Conservation (phyloP, 345 rosid genomes). For the Garcia nutans region DNA sequence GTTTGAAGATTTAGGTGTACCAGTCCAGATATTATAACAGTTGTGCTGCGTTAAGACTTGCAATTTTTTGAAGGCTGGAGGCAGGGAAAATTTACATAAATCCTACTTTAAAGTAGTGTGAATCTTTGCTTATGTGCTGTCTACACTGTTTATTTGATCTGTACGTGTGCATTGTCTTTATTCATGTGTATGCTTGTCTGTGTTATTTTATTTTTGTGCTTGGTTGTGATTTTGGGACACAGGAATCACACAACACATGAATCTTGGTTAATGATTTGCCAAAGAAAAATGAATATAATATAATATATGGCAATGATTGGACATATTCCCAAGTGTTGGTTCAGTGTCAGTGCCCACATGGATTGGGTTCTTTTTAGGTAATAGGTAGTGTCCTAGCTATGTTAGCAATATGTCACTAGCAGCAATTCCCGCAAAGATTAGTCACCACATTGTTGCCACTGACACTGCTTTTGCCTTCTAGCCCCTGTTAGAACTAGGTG, state of each 20-base stretch:
- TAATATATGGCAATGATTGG: conserved; percentile 7
- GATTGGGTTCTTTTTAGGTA: conserved; percentile 1
- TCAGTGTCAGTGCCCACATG: background rate
- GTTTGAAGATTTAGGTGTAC: conserved; percentile 2
- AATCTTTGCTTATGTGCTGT: background rate
- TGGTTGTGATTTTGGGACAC: background rate
- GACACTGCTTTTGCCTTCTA: conserved; percentile 3
- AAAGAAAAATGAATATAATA: background rate
- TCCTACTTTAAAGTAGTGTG: background rate
- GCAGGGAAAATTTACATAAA: background rate
- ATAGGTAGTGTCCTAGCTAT: background rate
- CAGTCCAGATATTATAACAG: background rate
- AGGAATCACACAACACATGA: background rate
- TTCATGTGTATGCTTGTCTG: background rate
- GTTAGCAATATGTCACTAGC: background rate
- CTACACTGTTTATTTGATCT: background rate
- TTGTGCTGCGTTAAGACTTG: background rate
- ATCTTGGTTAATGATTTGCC: background rate
- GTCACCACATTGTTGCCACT: background rate
- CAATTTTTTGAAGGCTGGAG: background rate
- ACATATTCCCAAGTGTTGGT: background rate
- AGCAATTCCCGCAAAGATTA: background rate
- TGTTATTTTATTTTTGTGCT: background rate
- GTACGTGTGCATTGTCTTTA: background rate
- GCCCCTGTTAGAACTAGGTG: background rate